Base-by-base conservation (phyloP, 192 early-diverging fungal genomes). In the Diversispora eburnea region DNA sequence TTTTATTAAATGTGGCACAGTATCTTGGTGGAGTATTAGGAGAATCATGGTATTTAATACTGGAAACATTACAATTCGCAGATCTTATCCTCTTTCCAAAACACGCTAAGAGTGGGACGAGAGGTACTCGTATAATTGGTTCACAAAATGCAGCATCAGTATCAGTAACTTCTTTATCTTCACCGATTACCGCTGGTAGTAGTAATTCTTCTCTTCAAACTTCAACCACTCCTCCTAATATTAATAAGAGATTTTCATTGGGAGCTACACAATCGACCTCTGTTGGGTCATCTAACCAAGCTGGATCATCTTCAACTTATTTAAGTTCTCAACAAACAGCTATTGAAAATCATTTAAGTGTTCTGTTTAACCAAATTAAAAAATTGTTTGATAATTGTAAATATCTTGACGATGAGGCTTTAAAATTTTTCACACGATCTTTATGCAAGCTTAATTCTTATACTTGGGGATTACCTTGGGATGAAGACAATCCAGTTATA, bases 51-150 rank as follows among this genome's bases (percentile, higher is more conserved):
- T 94, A 91, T 75, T 79, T 90, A 43, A 86, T 97, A 2, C 75
- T 97, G 47, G 92, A 94, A 70, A 95, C 94, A 3, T 80, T 97
- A 74, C 95, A 96, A 76, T 87, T 91, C 22, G 91, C 92, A 2
- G 95, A 97, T 58, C 88, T 90, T 76, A 78, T 94, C 19, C 65
- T 97, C 57, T 84, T 86, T 10, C 79, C 74, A 47, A 79, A 84
- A 60, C 75, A 78, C 42, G 78, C 75, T 25, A 56, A 78, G 39
- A 75, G 78, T 10, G 43, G 72, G 1, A 77, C 80, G 3, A 83
- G 84, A 45, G 83, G 59, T 55, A 33, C 78, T 51, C 60, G 79
- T 63, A 76, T 78, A 79, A 61, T 83, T 63, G 64, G 81, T 66
- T 74, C 42, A 17, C 62, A 47, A 19, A 47, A 51, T n/a, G 57